Base-by-base conservation (phyloP, 352 stramenopile species). In the Phytopythium sindhum region DNA sequence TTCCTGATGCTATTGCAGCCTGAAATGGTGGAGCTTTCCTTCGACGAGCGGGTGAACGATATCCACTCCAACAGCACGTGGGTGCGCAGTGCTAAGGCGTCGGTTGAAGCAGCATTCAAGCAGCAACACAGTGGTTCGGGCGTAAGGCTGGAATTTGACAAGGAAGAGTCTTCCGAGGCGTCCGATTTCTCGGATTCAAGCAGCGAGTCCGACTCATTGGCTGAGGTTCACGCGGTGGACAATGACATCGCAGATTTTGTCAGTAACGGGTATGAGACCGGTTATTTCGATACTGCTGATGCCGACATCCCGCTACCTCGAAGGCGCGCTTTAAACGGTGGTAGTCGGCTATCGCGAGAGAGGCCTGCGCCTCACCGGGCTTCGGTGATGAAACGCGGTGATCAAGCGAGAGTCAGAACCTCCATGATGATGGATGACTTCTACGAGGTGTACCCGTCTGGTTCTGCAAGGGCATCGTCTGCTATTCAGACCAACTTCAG, bases 31-130 rank as follows among this genome's bases (percentile, higher is more conserved):
- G 80, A 85, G 42, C 58, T 74, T 10, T 51, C 74, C 15, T 80
- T 84, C 42, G 79, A 86, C 26, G 54, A 70, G 0, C 81, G 82
- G 64, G 74, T 84, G 37, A 58, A 64, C 1, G 54, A 75, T 24
- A 66, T 90, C n/a, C 78, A 79, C 15, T 72, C 81, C 11, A 73
- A 85, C 55, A 70, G 73, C 61, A 37, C 61, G 10, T 95, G 86
- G 86, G 50, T 90, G n/a, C 80, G 74, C 21, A 59, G 75, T 48
- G 70, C 63, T n/a, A 61, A 67, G 5, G 44, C 21, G 21, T 59
- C 53, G 14, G 53, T 59, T 21, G 17, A 59, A 44, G 23, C 21
- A 2, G 53, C 15, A 19, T 59, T 41, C 21, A 33, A 59, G 4
- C 33, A 10, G 0, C 17, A n/a, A 8, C 37, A 47, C 11, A 29